Percentiles rank a stretch among this genome's conserved stretches.
These are phyloP conservation scores for Protomyces pachydermus DNA, from an alignment of 1,139 yeast species.

Conservation along the genomic window DNA sequence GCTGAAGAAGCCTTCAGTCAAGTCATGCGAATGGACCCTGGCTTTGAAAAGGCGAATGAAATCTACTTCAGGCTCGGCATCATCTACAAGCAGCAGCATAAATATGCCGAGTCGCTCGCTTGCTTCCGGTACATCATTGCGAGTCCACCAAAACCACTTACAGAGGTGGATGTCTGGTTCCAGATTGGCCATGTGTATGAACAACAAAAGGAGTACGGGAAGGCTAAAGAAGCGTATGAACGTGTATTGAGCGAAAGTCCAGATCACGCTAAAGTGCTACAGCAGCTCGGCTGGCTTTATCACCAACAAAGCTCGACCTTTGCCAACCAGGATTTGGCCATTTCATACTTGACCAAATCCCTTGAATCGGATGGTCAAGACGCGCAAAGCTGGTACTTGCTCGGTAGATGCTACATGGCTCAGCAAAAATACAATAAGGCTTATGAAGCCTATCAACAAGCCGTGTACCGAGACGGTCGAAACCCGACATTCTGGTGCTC, in stretches of 20 bases:
- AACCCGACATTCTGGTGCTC: slow-evolving; percentile 99
- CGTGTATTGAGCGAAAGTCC: slow-evolving; percentile 85
- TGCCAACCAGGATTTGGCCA: slow-evolving; percentile 78
- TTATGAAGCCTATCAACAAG: slow-evolving; percentile 97
- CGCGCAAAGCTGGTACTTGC: slow-evolving; percentile 94
- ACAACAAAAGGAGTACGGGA: slow-evolving; percentile 83
- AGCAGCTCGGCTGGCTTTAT: slow-evolving; percentile 91
- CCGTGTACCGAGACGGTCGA: slow-evolving; percentile 91
- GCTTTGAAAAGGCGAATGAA: slow-evolving; percentile 92
- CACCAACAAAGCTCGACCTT: slow-evolving; percentile 71
- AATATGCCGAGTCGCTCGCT: slow-evolving; percentile 74
- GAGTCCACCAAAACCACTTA: slow-evolving; percentile 90
- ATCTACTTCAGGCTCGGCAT: slow-evolving; percentile 95
- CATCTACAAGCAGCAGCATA: slow-evolving; percentile 90
- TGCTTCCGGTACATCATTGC: slow-evolving; percentile 87
- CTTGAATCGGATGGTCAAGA: slow-evolving; percentile 84
- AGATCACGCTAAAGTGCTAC: slow-evolving; percentile 90
- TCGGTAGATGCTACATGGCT: slow-evolving; percentile 96
- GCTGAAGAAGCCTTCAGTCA: slow-evolving; percentile 98
- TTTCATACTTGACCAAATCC: slow-evolving; percentile 75
- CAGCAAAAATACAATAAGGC: slow-evolving; percentile 93
- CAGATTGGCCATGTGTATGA: slow-evolving; percentile 95
- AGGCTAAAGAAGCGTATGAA: slow-evolving; percentile 93
- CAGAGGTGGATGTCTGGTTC: slow-evolving; percentile 97
- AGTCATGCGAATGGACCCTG: slow-evolving; percentile 90